These are phyloP conservation scores for Chaetomium globosum DNA, from an alignment of 2,329 filamentous ascomycete genomes.

Conservation along the genomic window DNA sequence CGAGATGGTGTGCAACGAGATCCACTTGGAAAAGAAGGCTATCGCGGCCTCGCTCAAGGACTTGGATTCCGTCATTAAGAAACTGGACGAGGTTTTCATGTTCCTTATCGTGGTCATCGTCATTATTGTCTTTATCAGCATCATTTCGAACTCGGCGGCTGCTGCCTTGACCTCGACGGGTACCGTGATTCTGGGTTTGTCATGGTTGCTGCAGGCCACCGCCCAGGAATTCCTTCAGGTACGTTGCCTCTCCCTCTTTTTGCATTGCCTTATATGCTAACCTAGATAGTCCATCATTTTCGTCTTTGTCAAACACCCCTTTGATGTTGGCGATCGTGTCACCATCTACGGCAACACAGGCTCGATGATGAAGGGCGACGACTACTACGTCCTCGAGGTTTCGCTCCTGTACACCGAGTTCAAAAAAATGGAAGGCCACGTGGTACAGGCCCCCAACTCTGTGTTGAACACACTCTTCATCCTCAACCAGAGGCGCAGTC, in stretches of 20 bases:
- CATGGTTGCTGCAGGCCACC: constrained; percentile 89
- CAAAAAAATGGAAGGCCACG: constrained; percentile 97
- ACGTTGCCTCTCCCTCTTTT: background rate
- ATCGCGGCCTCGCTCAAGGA: constrained; percentile 95
- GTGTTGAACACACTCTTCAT: constrained; percentile 92
- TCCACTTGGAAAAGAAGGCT: constrained; percentile 90
- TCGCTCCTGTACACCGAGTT: constrained; percentile 93
- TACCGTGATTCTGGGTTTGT: constrained; percentile 82
- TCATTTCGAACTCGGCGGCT: constrained; percentile 88
- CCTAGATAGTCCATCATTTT: constrained; percentile 77
- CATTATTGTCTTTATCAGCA: constrained; percentile 81
- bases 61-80: constrained; percentile 87
- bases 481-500: constrained; percentile 88
- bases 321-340: constrained; percentile 92
- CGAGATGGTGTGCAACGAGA: constrained; percentile 89
- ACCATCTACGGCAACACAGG: constrained; percentile 90
- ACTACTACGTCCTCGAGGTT: constrained; percentile 96
- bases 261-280: constrained; percentile 10
- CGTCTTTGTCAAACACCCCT: constrained; percentile 96
- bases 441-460: constrained; percentile 94
- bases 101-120: constrained; percentile 82
- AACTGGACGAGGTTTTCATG: constrained; percentile 85
- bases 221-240: constrained; percentile 83
- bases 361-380: constrained; percentile 74
- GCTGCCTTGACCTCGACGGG: constrained; percentile 88